Conservation (phyloP, 805 yeast genomes). For the Scheffersomyces spartinae region DNA sequence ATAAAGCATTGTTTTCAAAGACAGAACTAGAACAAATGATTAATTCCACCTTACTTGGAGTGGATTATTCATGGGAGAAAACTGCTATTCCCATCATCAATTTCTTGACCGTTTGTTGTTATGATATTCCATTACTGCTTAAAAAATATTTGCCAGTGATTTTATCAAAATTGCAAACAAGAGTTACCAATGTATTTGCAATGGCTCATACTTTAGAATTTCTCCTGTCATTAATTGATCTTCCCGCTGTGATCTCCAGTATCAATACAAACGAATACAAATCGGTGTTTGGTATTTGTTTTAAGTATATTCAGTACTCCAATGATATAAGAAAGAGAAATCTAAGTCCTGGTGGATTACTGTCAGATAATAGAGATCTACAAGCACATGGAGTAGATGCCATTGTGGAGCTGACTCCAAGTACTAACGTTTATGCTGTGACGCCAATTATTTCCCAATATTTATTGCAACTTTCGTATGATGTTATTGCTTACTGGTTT, state of each 20-base stretch:
- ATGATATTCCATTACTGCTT: conserved; percentile 65
- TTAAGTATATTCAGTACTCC: conserved; percentile 66
- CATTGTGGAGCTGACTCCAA: conserved; percentile 41
- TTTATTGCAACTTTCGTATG: conserved; percentile 50
- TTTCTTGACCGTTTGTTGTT: conserved; percentile 65
- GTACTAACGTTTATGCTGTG: conserved; percentile 35
- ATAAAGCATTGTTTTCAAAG: conserved; percentile 40
- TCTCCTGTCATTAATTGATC: conserved; percentile 49
- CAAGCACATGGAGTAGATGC: conserved; percentile 35
- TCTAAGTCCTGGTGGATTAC: conserved; percentile 6
- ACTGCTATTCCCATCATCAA: conserved; percentile 73
- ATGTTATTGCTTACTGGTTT: conserved; percentile 63
- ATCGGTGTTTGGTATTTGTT: conserved; percentile 73
- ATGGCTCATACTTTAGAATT: conserved; percentile 70
- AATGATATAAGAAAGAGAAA: conserved; percentile 32
- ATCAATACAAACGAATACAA: conserved; percentile 69
- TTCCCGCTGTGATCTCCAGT: conserved; percentile 57
- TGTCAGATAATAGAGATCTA: conserved; percentile 2
- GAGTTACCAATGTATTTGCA: conserved; percentile 58
- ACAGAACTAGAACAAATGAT: conserved; percentile 55
- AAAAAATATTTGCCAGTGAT: conserved; percentile 60
- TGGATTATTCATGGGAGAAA: conserved; percentile 68
- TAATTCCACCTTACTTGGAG: conserved; percentile 44
- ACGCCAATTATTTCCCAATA: conserved; percentile 48
- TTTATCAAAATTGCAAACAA: conserved; percentile 61